Evolutionary conservation across 1,139 yeast genomes (phyloP), one percentile per base, ranked within the genome.

Genomic region (Diutina mesorugosa): DNA sequence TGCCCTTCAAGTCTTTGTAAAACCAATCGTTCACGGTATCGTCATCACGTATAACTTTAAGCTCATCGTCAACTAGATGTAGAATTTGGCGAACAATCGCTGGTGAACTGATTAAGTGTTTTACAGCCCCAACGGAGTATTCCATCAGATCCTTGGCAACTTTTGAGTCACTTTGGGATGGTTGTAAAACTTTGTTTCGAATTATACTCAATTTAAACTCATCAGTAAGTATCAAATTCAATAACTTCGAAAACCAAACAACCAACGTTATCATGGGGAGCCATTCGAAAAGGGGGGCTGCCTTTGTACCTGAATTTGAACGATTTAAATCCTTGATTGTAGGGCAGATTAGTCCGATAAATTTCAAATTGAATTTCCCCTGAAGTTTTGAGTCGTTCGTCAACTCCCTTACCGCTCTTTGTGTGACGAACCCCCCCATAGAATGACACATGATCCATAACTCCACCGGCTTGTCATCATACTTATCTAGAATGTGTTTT

Each of bases 271-370:
- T 63, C 3, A 74, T 46, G 0, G 82, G 81, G 2, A 77, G 57
- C 9, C 62, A 62, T 5, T 62, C 58, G 58, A 70, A 68, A 6
- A 79, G 57, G 29, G 61, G 58, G 2, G 70, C 64, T 54, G 83
- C 69, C 16, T 61, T 55, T 3, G 63, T 62, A 0, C 90, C 90
- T 21, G 80, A 78, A 10, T 67, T 69, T 3, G 86, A 80, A 52
- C 67, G 65, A 18, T 79, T 78, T 46, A 85, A 80, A 60, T 83
- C 83, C 29, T 74, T 71, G 26, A 85, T 72, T 0, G 90, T 83
- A 1, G 90, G 90, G 51, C 86, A 83, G 16, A 84, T 69, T 57
- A 85, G 67, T 0, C 88, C 88, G n/a, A 78, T 73, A 57, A 82
- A 74, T 57, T 67, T 66, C 50, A 76, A 61, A 4, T 59, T 55